Base-by-base conservation (phyloP, 371 early-diverging fungal species). In the Capillidium heterosporum region DNA sequence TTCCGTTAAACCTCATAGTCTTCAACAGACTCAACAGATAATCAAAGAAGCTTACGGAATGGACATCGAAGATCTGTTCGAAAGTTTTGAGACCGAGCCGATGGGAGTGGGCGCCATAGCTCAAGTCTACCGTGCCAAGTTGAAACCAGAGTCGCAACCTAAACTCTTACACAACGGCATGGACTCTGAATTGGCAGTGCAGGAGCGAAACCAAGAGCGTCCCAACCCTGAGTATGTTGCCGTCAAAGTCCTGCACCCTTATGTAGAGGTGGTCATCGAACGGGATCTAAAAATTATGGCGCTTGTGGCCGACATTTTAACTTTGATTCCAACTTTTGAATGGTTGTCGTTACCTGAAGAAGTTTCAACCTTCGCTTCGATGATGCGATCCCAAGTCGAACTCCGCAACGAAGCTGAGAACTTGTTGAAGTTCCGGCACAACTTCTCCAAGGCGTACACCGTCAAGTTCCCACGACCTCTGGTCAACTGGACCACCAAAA, bases 101-200 rank as follows among this genome's bases (percentile, higher is more conserved):
- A 71, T 95, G 2, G 98, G 98, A 0, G 87, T 88, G 8, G 96
- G 98, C 0, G 92, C 94, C 3, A 91, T 98, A 62, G 92, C 95
- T 0, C 96, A 95, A 69, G 64, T 66, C 10, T 59, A 60, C 28
- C 63, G 59, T n/a, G 46, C 59, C 1, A 48, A 26, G 27, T 32
- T 52, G 17, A 57, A 48, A 57, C 59, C 32, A 49, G 59, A 58
- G 15, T 23, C 54, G 17, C 13, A 15, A 19, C 26, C 42, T 40
- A 47, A 5, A 48, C 21, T 43, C 27, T 7, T n/a, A 27, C 5
- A 19, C 2, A 41, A 51, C 28, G 48, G 32, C 32, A 44, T 28
- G n/a, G 47, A 59, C 21, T 39, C 59, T 11, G 60, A 48, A 48
- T 62, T 53, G n/a, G 53, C 31, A 32, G 3, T 39, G 23, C 1